Evolutionary conservation across 2,329 filamentous ascomycete species (phyloP).

Genomic region (Hymenoscyphus fructigenus): DNA sequence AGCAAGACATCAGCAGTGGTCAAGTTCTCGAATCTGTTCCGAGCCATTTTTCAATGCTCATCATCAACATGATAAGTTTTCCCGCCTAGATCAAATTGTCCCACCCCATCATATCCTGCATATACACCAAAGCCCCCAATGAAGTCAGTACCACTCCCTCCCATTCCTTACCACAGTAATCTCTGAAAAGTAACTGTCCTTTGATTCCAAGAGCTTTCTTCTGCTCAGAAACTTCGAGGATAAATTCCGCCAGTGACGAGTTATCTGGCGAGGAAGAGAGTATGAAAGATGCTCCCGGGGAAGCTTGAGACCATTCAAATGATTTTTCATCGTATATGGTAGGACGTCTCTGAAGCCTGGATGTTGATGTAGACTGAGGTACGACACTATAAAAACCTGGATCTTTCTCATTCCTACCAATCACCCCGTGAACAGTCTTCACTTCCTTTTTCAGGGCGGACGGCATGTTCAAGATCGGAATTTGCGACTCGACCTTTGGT

Average conservation of each 20-base stretch:
- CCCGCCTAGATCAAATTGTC: background rate
- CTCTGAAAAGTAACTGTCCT: background rate
- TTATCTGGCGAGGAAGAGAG: background rate
- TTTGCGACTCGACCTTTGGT: background rate
- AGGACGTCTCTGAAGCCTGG: background rate
- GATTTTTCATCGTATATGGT: background rate
- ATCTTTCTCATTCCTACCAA: background rate
- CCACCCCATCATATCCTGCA: background rate
- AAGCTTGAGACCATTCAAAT: background rate
- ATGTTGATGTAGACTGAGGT: background rate
- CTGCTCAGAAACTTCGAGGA: background rate
- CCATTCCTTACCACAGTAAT: slow-evolving; percentile 1
- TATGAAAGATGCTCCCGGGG: background rate
- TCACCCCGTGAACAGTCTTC: background rate
- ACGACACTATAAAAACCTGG: background rate
- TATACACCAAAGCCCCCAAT: background rate
- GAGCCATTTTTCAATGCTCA: too few species aligned
- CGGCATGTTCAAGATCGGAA: background rate
- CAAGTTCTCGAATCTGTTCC: too few species aligned
- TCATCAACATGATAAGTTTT: too few species aligned
- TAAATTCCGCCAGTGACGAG: background rate
- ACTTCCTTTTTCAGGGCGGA: background rate
- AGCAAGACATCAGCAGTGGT: background rate
- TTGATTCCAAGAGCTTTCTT: background rate
- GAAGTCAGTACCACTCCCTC: background rate